Base-by-base conservation (phyloP, 2,329 filamentous ascomycete genomes). In the Aspergillus fumigatus region DNA sequence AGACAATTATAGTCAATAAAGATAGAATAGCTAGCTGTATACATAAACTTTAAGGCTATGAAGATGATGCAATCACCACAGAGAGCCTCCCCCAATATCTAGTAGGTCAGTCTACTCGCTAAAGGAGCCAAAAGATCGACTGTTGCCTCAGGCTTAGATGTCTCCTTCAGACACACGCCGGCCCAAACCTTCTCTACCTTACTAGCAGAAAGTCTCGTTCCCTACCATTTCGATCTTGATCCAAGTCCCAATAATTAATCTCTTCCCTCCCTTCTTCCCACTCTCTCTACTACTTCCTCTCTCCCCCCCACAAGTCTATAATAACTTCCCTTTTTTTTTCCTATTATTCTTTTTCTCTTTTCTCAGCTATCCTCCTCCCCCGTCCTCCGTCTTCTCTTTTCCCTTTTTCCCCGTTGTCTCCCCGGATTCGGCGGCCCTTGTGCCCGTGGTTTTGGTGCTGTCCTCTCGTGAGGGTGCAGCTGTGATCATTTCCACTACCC, bases 401-500 rank as follows among this genome's bases (percentile, higher is more conserved):
- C 47, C 48, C 43, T 56, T 61, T 57, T 64, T 51, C 60, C 52
- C 53, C 61, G 53, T 62, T 54, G 57, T 58, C 58, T 56, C 52
- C 47, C 60, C 48, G 55, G 61, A 49, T 62, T 43, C 64, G 64
- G 61, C 64, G 69, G 69, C 68, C 65, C 61, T 59, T 63, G 65
- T 67, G 65, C 67, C 54, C 65, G 67, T 70, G 70, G 67, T 69
- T 65, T 57, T 65, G 67, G 68, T 70, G 68, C 70, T 68, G 66
- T 67, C 70, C 71, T 73, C 70, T 63, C 61, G 63, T 64, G 71
- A 73, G 70, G 70, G 68, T 70, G 70, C 69, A 73, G 70, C 69
- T 64, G 60, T 63, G 62, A 65, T 63, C 62, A 53, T 67, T 67
- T 65, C 60, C 64, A 62, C 65, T 62, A 66, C 62, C 60, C 60